Evolutionary conservation across 2,329 filamentous ascomycete genomes (phyloP).

Genomic region (Xylariomycetidae sp.): DNA sequence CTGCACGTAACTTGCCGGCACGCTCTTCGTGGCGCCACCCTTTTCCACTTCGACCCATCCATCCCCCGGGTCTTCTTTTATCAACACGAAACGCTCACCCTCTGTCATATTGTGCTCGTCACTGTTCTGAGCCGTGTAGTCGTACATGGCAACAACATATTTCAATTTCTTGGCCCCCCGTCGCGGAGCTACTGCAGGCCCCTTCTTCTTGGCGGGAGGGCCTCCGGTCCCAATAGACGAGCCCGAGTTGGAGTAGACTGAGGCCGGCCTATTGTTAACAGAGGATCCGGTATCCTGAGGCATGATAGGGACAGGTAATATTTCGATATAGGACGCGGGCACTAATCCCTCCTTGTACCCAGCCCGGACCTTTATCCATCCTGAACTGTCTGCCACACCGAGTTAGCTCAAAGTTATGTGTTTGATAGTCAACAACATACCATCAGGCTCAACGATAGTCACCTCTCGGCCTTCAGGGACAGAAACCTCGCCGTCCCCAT

Average conservation of each 20-base stretch:
- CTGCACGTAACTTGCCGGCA: slow-evolving; percentile 91
- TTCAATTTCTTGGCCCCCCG: slow-evolving; percentile 89
- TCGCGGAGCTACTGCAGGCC: slow-evolving; percentile 84
- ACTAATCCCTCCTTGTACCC: slow-evolving; percentile 79
- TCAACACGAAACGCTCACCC: slow-evolving; percentile 86
- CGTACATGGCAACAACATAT: slow-evolving; percentile 90
- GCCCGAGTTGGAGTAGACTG: slow-evolving; percentile 73
- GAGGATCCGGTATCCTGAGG: slow-evolving; percentile 42
- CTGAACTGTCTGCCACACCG: slow-evolving; percentile 66
- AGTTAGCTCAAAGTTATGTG: too few relatives aligned
- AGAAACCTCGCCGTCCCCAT: slow-evolving; percentile 74
- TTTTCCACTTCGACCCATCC: slow-evolving; percentile 97
- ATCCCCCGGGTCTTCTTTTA: slow-evolving; percentile 84
- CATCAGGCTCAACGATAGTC: slow-evolving; percentile 76
- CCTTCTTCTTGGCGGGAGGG: slow-evolving; percentile 68
- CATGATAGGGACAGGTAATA: slow-evolving; percentile 43
- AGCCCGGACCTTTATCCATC: slow-evolving; percentile 81
- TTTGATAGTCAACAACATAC: slow-evolving; percentile 63
- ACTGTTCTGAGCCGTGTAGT: slow-evolving; percentile 81
- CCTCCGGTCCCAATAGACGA: slow-evolving; percentile 53
- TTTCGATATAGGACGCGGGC: slow-evolving; percentile 79
- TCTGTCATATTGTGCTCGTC: slow-evolving; percentile 86
- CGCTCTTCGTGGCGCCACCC: slow-evolving; percentile 78
- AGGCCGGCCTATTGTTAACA: slow-evolving; percentile 56
- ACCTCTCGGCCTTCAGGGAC: slow-evolving; percentile 77